Conservation (phyloP, 192 early-diverging fungal genomes). For the Pilobolus umbonatus region DNA sequence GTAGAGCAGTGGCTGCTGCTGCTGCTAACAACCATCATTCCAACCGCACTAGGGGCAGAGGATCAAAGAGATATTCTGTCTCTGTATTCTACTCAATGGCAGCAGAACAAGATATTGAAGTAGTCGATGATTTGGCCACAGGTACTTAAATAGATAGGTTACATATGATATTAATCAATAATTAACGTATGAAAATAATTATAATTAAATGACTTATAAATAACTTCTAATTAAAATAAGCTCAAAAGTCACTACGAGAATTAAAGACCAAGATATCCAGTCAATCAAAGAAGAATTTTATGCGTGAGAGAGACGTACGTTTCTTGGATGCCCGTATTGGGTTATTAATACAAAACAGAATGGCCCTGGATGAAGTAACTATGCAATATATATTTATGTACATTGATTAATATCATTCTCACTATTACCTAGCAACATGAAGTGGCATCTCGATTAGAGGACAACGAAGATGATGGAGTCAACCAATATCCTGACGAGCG, state of each 20-base stretch:
- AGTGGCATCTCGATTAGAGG: conserved; percentile 65
- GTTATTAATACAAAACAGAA: conserved; percentile 86
- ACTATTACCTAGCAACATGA: conserved; percentile 58
- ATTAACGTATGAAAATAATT: neutral
- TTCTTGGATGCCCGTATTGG: conserved; percentile 89
- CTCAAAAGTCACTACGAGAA: conserved; percentile 79
- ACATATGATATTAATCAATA: neutral
- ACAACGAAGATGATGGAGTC: conserved; percentile 38
- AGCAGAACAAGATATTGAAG: conserved; percentile 89
- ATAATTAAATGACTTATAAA: too few relatives aligned
- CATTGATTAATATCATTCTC: neutral
- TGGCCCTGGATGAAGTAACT: conserved; percentile 84
- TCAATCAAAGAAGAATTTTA: conserved; percentile 93
- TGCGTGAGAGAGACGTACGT: conserved; percentile 86
- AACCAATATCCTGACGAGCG: conserved; percentile 64
- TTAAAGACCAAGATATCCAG: conserved; percentile 83
- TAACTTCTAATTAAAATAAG: conserved; percentile 33
- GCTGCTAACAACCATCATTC: conserved; percentile 32
- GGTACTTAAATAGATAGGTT: conserved; percentile 28
- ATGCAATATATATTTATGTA: neutral
- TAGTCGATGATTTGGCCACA: conserved; percentile 87
- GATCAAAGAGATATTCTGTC: conserved; percentile 67
- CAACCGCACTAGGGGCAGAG: conserved; percentile 41
- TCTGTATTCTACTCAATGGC: conserved; percentile 74
- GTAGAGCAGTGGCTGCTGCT: conserved; percentile 30